Evolutionary conservation across 495 filamentous ascomycete species (phyloP), one percentile per base, ranked within the genome.

Genomic region (Monascus purpureus): DNA sequence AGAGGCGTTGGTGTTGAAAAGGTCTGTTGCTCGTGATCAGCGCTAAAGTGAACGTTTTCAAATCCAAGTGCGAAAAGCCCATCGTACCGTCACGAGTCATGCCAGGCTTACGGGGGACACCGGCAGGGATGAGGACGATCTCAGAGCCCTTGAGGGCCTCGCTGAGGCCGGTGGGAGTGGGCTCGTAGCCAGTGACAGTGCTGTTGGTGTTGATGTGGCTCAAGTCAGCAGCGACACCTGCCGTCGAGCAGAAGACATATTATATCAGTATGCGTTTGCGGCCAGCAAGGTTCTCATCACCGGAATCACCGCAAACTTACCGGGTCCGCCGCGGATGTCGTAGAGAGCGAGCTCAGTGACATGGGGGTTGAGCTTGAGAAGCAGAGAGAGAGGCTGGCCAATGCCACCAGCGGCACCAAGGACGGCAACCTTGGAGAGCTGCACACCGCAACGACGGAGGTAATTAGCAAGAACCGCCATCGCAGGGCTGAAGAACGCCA

Each of bases 1-100:
- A 43, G 85, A 93, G 59, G 92, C 90, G 61, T 97, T 97, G 71
- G 88, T 97, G 72, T 97, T 97, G 82, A 97, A 97, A 34, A 97
- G 81, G 53, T 97, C 86, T 77, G 32, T 11, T 3, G 16, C 3
- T 0, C 19, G 22, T 6, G 28, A 9, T 6, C 31, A 25, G 7
- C 22, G n/a, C 7, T 25, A 6, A n/a, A n/a, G n/a, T n/a, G n/a
- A n/a, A n/a, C n/a, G n/a, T n/a, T n/a, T n/a, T n/a, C n/a, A n/a
- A n/a, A n/a, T n/a, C n/a, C n/a, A n/a, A n/a, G n/a, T n/a, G n/a
- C n/a, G n/a, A n/a, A n/a, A n/a, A n/a, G n/a, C 9, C 20, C 20
- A 22, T 22, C 48, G 18, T 64, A 77, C 74, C 78, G 66, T 96
- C 90, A 68, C 90, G 85, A 66, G 82, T 92, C 90, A 97, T 97